phyloP scores from a whole-genome alignment of 2,329 filamentous ascomycete species.

The Fusarium pseudograminearum region DNA sequence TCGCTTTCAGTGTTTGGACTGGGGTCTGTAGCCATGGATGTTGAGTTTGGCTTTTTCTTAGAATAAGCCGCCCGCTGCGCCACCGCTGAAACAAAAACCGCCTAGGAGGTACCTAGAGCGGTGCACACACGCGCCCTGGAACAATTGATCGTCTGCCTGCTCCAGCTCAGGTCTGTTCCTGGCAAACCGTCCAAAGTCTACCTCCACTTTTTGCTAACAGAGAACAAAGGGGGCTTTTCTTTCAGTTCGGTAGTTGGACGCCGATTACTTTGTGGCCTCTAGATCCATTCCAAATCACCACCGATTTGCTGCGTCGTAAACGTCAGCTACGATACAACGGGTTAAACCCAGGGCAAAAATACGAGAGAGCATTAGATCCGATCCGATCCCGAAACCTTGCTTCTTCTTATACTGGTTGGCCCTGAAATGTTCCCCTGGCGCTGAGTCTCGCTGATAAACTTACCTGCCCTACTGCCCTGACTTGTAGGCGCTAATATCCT shows the following conservation, averaged over 20 bases:
- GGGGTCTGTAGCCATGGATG: not conserved
- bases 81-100: conserved; percentile 30
- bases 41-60: not conserved
- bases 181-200: not conserved
- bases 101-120: not conserved
- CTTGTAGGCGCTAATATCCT: conserved; percentile 3
- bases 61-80: conserved; percentile 17
- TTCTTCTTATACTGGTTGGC: conserved; percentile 12
- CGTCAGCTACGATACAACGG: not conserved
- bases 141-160: conserved; percentile 21
- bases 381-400: conserved; percentile 15
- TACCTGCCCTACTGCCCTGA: not conserved
- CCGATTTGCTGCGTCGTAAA: conserved; percentile 23
- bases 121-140: conserved; percentile 3
- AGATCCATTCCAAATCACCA: conserved; percentile 4
- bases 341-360: conserved; percentile 2
- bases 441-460: not conserved
- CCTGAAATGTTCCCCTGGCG: conserved; percentile 4
- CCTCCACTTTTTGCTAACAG: conserved; percentile 26
- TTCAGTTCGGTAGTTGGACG: conserved; percentile 15
- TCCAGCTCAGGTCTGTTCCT: conserved; percentile 7
- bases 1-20: not conserved
- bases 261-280: not conserved
- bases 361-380: conserved; percentile 1
- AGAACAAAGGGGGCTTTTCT: conserved; percentile 19